Evolutionary conservation across 1,139 yeast species (phyloP), one percentile per base, ranked within the genome.

Genomic region (Pneumocystis sp.): DNA sequence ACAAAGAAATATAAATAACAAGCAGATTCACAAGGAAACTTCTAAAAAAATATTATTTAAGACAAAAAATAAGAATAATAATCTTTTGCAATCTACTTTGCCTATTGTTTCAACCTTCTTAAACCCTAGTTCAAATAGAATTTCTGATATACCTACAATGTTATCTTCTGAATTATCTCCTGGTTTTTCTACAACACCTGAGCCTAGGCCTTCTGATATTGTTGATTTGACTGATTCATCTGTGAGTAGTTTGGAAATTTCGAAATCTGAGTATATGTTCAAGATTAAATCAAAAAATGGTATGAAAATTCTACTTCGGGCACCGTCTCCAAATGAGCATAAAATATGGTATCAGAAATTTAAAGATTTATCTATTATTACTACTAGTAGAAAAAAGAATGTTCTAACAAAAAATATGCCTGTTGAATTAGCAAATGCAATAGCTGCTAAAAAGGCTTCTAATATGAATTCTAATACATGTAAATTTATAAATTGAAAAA

Each of bases 291-390:
- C 82, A 42, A 77, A 76, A 66, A 79, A 82, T 29, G 78, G 76
- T 66, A 81, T 81, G 50, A 91, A 86, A 68, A 82, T 79, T 70
- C 79, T 84, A 61, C 81, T 91, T 72, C 97, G 93, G 74, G 86
- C 95, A 0, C 74, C 81, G 0, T 78, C 75, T 69, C 86, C 84
- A n/a, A 69, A 71, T 1, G 95, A 88, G 50, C 82, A 87, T 67
- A 83, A 82, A 66, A 89, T 85, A 63, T 93, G 97, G 97, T 78
- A 89, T 57, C 77, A 80, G 63, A 72, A 75, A 61, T 73, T 81
- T 35, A 75, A 74, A 42, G 70, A 73, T 15, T 78, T 82, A 1
- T 78, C 79, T 66, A 74, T 80, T 68, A 77, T 76, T 66, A 77
- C 82, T 2, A 71, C 71, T 6, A 73, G 75, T 61, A 76, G 81